These are phyloP conservation scores for Sistotremastrum suecicum DNA, from an alignment of 768 basidiomycete species.

Conservation along the genomic window DNA sequence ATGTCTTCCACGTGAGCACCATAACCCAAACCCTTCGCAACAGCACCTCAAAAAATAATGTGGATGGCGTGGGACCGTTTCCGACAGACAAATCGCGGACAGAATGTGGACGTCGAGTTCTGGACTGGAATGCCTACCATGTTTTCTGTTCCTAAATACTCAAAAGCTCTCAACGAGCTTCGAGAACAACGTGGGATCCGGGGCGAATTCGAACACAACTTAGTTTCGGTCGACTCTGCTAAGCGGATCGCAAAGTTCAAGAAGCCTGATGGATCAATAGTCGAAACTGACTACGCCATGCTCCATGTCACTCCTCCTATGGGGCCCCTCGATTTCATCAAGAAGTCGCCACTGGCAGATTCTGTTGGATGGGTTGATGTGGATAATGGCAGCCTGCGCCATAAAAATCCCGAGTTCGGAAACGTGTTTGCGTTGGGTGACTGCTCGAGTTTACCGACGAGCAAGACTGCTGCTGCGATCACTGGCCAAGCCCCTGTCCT, in stretches of 20 bases:
- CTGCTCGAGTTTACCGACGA: slow-evolving; percentile 81
- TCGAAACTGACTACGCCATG: slow-evolving; percentile 65
- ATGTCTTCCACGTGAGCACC: background rate
- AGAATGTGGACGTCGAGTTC: slow-evolving; percentile 56
- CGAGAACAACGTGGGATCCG: slow-evolving; percentile 67
- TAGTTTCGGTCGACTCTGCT: slow-evolving; percentile 56
- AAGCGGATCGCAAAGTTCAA: slow-evolving; percentile 78
- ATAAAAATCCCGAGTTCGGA: slow-evolving; percentile 60
- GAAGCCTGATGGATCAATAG: slow-evolving; percentile 50
- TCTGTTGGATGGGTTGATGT: slow-evolving; percentile 84
- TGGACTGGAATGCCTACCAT: slow-evolving; percentile 88
- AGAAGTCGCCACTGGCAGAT: slow-evolving; percentile 65
- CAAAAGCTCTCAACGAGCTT: slow-evolving; percentile 68
- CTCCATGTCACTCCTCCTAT: slow-evolving; percentile 86
- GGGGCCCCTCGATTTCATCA: slow-evolving; percentile 76
- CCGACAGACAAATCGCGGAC: slow-evolving; percentile 40
- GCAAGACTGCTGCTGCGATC: slow-evolving; percentile 93
- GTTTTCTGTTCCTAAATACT: slow-evolving; percentile 96
- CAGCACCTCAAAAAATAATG: slow-evolving; percentile 87
- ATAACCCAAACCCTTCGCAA: background rate
- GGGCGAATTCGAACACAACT: slow-evolving; percentile 73
- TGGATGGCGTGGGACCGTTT: slow-evolving; percentile 92
- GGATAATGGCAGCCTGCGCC: slow-evolving; percentile 65
- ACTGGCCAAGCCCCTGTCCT: slow-evolving; percentile 85
- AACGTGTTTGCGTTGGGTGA: slow-evolving; percentile 93